A percentile compares a stretch with the other conserved stretches of the same genome.
Evolutionary conservation across 2,329 filamentous ascomycete genomes (phyloP).

Genomic region (Fusarium musae): DNA sequence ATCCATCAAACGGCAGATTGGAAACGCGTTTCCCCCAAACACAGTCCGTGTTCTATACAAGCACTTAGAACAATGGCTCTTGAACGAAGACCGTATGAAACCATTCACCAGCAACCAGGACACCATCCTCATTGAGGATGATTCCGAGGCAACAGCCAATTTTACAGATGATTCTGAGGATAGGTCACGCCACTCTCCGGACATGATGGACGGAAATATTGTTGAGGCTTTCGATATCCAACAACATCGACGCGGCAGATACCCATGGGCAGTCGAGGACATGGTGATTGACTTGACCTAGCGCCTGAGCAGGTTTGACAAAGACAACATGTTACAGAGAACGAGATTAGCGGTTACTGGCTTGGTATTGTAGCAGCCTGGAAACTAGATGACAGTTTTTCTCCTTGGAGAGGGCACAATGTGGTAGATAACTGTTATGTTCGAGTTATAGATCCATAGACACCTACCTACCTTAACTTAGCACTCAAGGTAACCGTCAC

Average conservation of each 20-base stretch:
- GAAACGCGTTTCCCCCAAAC: slow-evolving; percentile 79
- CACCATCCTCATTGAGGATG: slow-evolving; percentile 41
- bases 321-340: neutral
- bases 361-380: neutral
- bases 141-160: slow-evolving; percentile 29
- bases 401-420: slow-evolving; percentile 5
- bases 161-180: slow-evolving; percentile 5
- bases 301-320: neutral
- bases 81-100: slow-evolving; percentile 54
- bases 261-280: slow-evolving; percentile 1
- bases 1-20: slow-evolving; percentile 72
- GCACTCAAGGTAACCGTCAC: slow-evolving; percentile 7
- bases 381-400: neutral
- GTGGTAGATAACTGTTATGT: slow-evolving; percentile 1
- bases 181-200: slow-evolving; percentile 24
- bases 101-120: slow-evolving; percentile 32
- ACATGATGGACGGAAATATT: slow-evolving; percentile 40
- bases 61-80: slow-evolving; percentile 60
- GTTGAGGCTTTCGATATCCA: slow-evolving; percentile 4
- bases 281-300: slow-evolving; percentile 40
- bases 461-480: neutral
- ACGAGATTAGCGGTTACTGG: neutral
- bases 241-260: neutral
- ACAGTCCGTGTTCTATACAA: slow-evolving; percentile 62
- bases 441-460: neutral